phyloP scores from a whole-genome alignment of 805 yeast genomes.

The Starmera dryadoides region DNA sequence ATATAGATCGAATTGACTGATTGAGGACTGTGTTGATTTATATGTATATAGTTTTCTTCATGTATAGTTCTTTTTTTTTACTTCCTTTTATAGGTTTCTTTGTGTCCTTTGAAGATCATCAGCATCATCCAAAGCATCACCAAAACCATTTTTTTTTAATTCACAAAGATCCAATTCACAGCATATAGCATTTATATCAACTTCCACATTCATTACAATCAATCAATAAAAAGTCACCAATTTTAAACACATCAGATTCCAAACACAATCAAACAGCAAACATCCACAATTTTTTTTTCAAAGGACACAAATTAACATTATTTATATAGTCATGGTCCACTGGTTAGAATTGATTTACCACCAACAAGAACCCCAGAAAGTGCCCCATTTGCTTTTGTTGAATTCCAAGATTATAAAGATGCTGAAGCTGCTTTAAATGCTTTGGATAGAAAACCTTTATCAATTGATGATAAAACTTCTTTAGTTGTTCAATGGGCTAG shows the following conservation, averaged over 20 bases:
- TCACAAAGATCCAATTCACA: too few species aligned
- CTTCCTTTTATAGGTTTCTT: neutral
- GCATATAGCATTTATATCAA: too few species aligned
- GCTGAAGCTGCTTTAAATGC: slow-evolving; percentile 46
- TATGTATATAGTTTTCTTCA: slow-evolving; percentile 1
- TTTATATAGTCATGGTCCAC: slow-evolving; percentile 40
- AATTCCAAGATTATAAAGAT: slow-evolving; percentile 42
- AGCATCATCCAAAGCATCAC: too few species aligned
- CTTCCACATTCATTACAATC: neutral
- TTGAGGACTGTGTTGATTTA: too few species aligned
- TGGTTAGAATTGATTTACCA: slow-evolving; percentile 53
- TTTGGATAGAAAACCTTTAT: slow-evolving; percentile 36
- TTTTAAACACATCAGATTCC: slow-evolving; percentile 1
- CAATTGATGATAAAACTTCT: slow-evolving; percentile 30
- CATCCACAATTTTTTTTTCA: too few species aligned
- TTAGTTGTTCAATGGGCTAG: slow-evolving; percentile 49
- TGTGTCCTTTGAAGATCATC: neutral
- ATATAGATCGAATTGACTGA: too few species aligned
- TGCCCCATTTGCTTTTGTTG: slow-evolving; percentile 58
- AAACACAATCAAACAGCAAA: neutral
- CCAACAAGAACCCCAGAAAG: slow-evolving; percentile 57
- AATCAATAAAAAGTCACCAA: neutral
- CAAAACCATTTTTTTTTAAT: too few species aligned
- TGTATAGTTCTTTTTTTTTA: neutral
- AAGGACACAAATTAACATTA: slow-evolving; percentile 1